Conservation (phyloP, 2,329 filamentous ascomycete species). For the Aureobasidium lini region DNA sequence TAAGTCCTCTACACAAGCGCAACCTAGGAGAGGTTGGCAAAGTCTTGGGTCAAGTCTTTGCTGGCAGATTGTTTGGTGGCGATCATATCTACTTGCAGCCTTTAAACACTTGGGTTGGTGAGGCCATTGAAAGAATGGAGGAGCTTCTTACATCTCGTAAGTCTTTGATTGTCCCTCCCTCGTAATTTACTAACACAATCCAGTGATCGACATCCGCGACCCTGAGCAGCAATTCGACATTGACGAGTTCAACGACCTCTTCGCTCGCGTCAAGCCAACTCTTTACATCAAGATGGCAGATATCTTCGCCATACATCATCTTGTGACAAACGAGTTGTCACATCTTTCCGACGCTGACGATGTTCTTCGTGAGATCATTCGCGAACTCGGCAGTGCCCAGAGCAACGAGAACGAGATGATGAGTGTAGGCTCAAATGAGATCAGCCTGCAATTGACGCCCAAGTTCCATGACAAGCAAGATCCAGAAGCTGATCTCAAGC, state of each 20-base stretch:
- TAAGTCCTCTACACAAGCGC: conserved; percentile 86
- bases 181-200: not conserved
- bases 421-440: conserved; percentile 77
- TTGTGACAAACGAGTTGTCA: conserved; percentile 72
- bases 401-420: conserved; percentile 91
- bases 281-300: conserved; percentile 99
- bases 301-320: conserved; percentile 89
- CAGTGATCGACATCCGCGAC: conserved; percentile 71
- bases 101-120: conserved; percentile 81
- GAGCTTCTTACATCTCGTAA: conserved; percentile 62
- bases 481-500: conserved; percentile 84
- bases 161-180: conserved; percentile 20
- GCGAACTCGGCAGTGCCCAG: conserved; percentile 91
- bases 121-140: conserved; percentile 72
- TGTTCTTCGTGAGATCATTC: conserved; percentile 80
- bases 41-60: conserved; percentile 80
- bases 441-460: conserved; percentile 81
- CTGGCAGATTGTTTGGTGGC: conserved; percentile 80
- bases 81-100: conserved; percentile 96
- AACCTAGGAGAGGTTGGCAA: conserved; percentile 88
- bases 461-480: conserved; percentile 87
- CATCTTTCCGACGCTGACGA: conserved; percentile 80
- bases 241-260: conserved; percentile 97
- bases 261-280: conserved; percentile 91
- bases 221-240: conserved; percentile 93